These are phyloP conservation scores for Arthrobotrys sphaeroides DNA, from an alignment of 2,329 filamentous ascomycete genomes.

Conservation along the genomic window DNA sequence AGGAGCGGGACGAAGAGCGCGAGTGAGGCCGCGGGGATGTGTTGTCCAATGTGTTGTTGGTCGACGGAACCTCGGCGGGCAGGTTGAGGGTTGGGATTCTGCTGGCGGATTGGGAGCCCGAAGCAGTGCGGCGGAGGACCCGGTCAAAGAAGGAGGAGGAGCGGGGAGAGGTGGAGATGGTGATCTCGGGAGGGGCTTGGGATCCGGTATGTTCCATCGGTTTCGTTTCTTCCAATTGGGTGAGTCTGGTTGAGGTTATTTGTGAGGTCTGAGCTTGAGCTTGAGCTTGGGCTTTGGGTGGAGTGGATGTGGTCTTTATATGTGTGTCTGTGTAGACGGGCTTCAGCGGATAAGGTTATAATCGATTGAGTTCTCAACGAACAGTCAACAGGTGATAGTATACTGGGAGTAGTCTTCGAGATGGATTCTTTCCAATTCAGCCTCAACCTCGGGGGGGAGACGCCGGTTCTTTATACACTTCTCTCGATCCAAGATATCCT, in stretches of 20 bases:
- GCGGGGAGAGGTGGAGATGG: constrained; percentile 48
- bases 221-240: constrained; percentile 11
- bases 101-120: constrained; percentile 10
- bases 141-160: constrained; percentile 46
- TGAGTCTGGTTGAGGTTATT: neutral
- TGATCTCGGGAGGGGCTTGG: constrained; percentile 41
- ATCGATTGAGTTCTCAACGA: neutral
- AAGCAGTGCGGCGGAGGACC: constrained; percentile 37
- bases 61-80: constrained; percentile 8
- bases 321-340: neutral
- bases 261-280: neutral
- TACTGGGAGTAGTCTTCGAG: neutral
- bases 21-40: constrained; percentile 28
- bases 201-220: constrained; percentile 44
- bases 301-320: neutral
- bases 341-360: constrained; percentile 7
- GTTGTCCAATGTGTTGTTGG: constrained; percentile 41
- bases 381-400: constrained; percentile 1
- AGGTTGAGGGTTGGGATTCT: constrained; percentile 40
- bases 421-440: constrained; percentile 9
- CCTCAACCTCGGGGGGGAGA: constrained; percentile 40
- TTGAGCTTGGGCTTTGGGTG: neutral
- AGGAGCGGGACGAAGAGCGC: constrained; percentile 45
- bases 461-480: constrained; percentile 37
- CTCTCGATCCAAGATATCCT: constrained; percentile 16